These are phyloP conservation scores for Incumbomyces delicatus DNA, from an alignment of 2,329 filamentous ascomycete genomes.

Conservation along the genomic window DNA sequence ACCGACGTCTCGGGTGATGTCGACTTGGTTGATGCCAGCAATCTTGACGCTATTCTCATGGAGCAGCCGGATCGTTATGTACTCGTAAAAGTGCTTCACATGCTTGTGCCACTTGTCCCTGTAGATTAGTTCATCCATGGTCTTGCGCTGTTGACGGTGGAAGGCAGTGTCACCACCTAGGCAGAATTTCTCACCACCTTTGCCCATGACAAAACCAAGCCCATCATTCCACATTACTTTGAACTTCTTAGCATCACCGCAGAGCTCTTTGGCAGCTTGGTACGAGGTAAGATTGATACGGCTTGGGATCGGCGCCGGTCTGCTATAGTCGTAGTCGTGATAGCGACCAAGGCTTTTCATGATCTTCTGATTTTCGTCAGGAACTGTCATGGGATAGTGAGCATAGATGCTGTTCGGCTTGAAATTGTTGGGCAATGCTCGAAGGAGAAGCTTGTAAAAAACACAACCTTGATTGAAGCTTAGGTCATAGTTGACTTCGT, in stretches of 20 bases:
- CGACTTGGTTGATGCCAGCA: conserved; percentile 54
- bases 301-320: conserved; percentile 44
- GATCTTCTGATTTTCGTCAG: conserved; percentile 62
- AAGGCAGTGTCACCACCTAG: conserved; percentile 43
- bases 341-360: conserved; percentile 57
- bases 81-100: conserved; percentile 58
- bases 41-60: conserved; percentile 56
- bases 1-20: conserved; percentile 53
- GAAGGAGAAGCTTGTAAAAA: conserved; percentile 73
- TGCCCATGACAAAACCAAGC: conserved; percentile 54
- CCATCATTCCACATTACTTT: conserved; percentile 55
- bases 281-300: conserved; percentile 52
- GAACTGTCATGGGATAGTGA: conserved; percentile 63
- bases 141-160: conserved; percentile 42
- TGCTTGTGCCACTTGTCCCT: conserved; percentile 52
- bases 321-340: conserved; percentile 59
- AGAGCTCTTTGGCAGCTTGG: conserved; percentile 50
- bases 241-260: conserved; percentile 54
- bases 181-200: conserved; percentile 47
- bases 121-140: conserved; percentile 50
- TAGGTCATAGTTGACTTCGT: conserved; percentile 62
- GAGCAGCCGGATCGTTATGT: conserved; percentile 53
- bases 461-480: conserved; percentile 70
- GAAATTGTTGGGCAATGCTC: conserved; percentile 74
- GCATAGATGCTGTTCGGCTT: conserved; percentile 69